Evolutionary conservation across 108 stramenopile genomes (phyloP), one percentile per base, ranked within the genome.

Genomic region (Pseudonitzschia pungens): DNA sequence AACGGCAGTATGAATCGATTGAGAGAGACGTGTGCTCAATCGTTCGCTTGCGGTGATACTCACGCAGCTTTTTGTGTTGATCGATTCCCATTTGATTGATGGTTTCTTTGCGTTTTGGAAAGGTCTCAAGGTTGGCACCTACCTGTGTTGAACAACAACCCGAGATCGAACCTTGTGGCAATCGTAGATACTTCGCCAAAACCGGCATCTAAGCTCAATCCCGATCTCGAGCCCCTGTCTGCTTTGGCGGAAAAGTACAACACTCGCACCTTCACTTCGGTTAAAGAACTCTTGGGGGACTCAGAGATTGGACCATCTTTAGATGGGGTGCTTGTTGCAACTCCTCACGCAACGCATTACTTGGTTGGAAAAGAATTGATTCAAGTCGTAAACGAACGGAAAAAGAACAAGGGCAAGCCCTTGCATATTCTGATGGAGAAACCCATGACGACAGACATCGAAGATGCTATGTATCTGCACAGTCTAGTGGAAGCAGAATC

Each of bases 341-440:
- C 90, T n/a, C 84, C 87, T 2, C 90, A 91, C 76, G 77, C 85
- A 0, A 83, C 86, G 7, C 90, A 91, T 77, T 88, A 75, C 71
- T 26, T 45, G 12, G 68, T 90, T 52, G 85, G 82, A 0, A 36
- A 64, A 32, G 52, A 65, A 53, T 65, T 87, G 31, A 62, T 87
- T 24, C 55, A 73, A 29, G 72, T 75, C 48, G 74, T 80, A 10
- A 71, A 71, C 53, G 67, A 75, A 31, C 80, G 83, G 53, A 70
- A 65, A 51, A 65, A 79, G 53, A 72, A 60, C 32, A 72, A 55
- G 24, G 63, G 82, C 43, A 74, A 79, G 65, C 83, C 81, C 10
- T 36, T 87, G 41, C 83, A 86, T 68, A 79, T 91, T 21, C 40
- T 91, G 33, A 85, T 88, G 86, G 90, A 91, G 72, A 91, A 91